Percentiles rank a stretch among this genome's conserved stretches.
phyloP scores from a whole-genome alignment of 2,329 filamentous ascomycete genomes.

The Sporothrix dimorphospora region DNA sequence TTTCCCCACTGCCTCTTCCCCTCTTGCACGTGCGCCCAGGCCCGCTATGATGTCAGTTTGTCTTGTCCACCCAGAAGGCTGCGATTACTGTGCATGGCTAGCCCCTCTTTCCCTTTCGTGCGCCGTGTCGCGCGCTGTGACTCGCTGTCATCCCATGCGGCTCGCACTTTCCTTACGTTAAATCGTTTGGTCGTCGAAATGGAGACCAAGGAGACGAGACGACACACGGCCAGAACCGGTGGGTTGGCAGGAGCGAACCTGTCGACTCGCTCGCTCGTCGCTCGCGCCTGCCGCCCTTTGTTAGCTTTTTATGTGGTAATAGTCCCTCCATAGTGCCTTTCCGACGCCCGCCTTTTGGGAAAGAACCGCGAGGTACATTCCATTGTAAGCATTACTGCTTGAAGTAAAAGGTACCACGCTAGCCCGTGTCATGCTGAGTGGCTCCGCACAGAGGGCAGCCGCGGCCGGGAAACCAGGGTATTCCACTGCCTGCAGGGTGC shows the following conservation, averaged over 20 bases:
- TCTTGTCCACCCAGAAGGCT: constrained; percentile 25
- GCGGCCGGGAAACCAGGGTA: constrained; percentile 11
- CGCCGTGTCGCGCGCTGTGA: constrained; percentile 15
- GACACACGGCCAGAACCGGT: constrained; percentile 2
- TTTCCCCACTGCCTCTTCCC: constrained; percentile 6
- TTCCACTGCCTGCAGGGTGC: constrained; percentile 1
- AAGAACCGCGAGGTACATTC: background rate
- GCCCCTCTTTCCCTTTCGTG: background rate
- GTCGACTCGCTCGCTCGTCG: constrained; percentile 6
- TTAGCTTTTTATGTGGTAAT: constrained; percentile 54
- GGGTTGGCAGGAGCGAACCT: constrained; percentile 1
- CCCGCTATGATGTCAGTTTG: constrained; percentile 30
- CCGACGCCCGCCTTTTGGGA: constrained; percentile 1
- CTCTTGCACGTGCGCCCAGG: constrained; percentile 16
- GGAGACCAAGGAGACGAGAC: background rate
- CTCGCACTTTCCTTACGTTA: constrained; percentile 51
- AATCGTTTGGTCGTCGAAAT: constrained; percentile 44
- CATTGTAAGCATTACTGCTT: too few species aligned
- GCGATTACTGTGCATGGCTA: constrained; percentile 26
- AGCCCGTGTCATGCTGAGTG: constrained; percentile 10
- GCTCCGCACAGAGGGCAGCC: constrained; percentile 13
- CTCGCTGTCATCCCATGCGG: constrained; percentile 18
- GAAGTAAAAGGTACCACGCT: background rate
- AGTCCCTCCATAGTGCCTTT: constrained; percentile 35
- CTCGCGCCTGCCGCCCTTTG: constrained; percentile 17